Evolutionary conservation across 495 filamentous ascomycete genomes (phyloP).

Genomic region (Paragyromitra xinjiangensis): DNA sequence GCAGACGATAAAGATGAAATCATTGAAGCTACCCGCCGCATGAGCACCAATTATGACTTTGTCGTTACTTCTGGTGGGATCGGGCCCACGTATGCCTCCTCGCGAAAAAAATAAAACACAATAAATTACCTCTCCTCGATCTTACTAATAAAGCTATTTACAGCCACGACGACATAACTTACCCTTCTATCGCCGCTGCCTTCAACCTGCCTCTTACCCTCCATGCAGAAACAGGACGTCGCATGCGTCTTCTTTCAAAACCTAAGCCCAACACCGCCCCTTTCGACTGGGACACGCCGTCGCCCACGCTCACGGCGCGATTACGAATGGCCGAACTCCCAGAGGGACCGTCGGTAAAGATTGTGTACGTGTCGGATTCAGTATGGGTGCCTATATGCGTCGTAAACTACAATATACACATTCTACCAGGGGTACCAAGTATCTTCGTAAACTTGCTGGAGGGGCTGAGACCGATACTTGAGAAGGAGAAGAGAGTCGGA

Average conservation of each 20-base stretch:
- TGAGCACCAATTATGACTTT: conserved; percentile 89
- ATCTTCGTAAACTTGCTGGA: conserved; percentile 82
- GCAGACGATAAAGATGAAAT: conserved; percentile 91
- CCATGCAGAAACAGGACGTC: conserved; percentile 75
- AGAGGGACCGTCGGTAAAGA: conserved; percentile 73
- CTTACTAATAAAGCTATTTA: background rate
- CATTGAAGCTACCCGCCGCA: conserved; percentile 81
- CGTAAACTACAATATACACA: conserved; percentile 91
- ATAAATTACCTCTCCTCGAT: background rate
- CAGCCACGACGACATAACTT: conserved; percentile 94
- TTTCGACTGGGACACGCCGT: conserved; percentile 86
- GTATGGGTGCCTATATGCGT: conserved; percentile 90
- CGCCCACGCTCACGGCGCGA: conserved; percentile 78
- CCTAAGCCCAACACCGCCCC: conserved; percentile 74
- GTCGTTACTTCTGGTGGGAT: conserved; percentile 96
- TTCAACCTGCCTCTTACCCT: conserved; percentile 79
- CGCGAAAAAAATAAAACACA: background rate
- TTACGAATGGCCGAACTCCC: conserved; percentile 90
- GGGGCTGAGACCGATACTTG: conserved; percentile 73
- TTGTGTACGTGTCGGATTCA: conserved; percentile 78
- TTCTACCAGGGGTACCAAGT: conserved; percentile 87
- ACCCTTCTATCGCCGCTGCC: conserved; percentile 89
- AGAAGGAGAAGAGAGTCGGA: conserved; percentile 53
- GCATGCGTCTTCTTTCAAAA: conserved; percentile 83
- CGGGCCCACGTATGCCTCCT: conserved; percentile 77